Conservation (phyloP, 202 grass and related monocot genomes). For the Elaeis oleifera region DNA sequence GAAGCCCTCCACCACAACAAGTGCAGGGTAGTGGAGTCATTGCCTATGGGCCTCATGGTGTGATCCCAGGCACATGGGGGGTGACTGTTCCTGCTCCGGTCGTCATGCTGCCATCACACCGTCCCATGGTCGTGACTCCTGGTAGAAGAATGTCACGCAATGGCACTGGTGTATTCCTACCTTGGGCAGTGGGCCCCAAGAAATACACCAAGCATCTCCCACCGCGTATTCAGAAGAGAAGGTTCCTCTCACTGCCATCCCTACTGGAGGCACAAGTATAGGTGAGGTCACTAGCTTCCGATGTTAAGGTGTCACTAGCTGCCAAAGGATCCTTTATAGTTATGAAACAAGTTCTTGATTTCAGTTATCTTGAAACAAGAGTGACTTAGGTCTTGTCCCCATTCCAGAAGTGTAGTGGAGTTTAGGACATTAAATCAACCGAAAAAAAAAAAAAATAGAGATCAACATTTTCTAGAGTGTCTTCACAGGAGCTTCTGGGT, state of each 20-base stretch:
- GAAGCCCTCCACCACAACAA: constrained; percentile 17
- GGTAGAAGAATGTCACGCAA: constrained; percentile 51
- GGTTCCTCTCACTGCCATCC: constrained; percentile 64
- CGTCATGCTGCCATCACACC: constrained; percentile 44
- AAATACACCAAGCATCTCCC: constrained; percentile 84
- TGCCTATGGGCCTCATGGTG: constrained; percentile 47
- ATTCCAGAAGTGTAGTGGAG: too few species aligned
- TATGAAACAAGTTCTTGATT: too few species aligned
- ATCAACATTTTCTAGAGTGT: too few species aligned
- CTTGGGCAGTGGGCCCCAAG: constrained; percentile 86
- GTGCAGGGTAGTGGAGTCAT: constrained; percentile 22
- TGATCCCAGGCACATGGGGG: constrained; percentile 66
- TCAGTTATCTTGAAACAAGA: too few species aligned
- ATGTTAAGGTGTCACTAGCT: too few species aligned
- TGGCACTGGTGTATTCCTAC: constrained; percentile 95
- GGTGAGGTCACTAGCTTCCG: neutral
- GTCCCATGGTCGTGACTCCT: constrained; percentile 41
- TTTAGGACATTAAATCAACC: too few species aligned
- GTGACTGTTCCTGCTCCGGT: constrained; percentile 55
- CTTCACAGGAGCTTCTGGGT: too few species aligned
- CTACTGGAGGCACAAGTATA: constrained; percentile 66
- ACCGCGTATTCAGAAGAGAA: constrained; percentile 88
- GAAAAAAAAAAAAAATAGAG: too few species aligned
- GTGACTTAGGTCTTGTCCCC: too few species aligned
- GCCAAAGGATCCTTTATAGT: too few species aligned